phyloP scores from a whole-genome alignment of 108 stramenopile genomes.

The Nitzschia palea region DNA sequence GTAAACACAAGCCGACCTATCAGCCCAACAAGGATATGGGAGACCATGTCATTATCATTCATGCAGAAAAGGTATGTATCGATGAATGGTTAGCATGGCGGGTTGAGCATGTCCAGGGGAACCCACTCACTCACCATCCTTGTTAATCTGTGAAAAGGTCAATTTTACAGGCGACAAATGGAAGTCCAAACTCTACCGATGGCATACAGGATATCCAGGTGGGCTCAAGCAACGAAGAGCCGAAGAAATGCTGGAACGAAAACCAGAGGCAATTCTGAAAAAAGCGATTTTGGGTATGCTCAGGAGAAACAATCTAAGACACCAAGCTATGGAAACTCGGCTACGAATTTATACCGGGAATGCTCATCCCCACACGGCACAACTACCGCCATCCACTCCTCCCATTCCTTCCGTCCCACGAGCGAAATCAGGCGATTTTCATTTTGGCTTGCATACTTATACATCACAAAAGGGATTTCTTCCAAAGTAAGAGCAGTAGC shows the following conservation, averaged over 20 bases:
- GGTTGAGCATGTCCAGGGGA: not conserved
- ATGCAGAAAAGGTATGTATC: constrained; percentile 80
- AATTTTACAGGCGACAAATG: constrained; percentile 91
- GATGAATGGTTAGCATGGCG: not conserved
- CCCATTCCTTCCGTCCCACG: constrained; percentile 52
- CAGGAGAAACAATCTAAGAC: constrained; percentile 73
- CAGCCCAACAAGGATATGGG: constrained; percentile 92
- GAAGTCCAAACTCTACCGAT: constrained; percentile 89
- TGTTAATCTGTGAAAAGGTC: constrained; percentile 45
- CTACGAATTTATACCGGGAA: constrained; percentile 82
- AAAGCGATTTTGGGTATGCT: constrained; percentile 91
- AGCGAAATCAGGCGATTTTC: constrained; percentile 51
- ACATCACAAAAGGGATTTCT: constrained; percentile 25
- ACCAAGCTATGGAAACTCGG: constrained; percentile 76
- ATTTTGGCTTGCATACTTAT: constrained; percentile 63
- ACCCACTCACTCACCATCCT: not conserved
- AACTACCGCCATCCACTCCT: constrained; percentile 52
- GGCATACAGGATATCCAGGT: constrained; percentile 96
- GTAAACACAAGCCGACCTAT: constrained; percentile 97
- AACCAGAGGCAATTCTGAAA: constrained; percentile 77
- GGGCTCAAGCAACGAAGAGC: constrained; percentile 88
- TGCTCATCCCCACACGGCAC: constrained; percentile 78
- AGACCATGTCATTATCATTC: constrained; percentile 91
- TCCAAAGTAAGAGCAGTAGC: constrained; percentile 16
- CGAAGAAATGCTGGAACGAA: constrained; percentile 77